These are phyloP conservation scores for Hymenoscyphus fraxineus DNA, from an alignment of 2,329 filamentous ascomycete species.

Conservation along the genomic window DNA sequence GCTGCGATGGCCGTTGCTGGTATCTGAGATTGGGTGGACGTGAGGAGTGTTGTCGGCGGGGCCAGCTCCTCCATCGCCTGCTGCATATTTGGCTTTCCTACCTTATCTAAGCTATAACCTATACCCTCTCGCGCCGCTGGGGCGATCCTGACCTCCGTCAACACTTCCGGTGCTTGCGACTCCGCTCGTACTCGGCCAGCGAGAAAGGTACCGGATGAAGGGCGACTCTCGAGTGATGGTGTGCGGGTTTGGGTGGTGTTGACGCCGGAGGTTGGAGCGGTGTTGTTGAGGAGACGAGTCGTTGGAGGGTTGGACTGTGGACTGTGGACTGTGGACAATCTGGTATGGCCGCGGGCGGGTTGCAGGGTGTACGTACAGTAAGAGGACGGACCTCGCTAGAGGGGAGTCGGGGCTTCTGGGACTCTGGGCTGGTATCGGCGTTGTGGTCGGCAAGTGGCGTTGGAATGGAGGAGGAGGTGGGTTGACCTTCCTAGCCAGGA, in stretches of 20 bases:
- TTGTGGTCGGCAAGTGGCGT: too few species aligned
- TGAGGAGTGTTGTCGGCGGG: slow-evolving; percentile 21
- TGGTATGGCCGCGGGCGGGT: not conserved
- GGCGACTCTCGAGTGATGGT: not conserved
- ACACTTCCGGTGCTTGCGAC: slow-evolving; percentile 3
- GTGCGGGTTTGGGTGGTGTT: slow-evolving; percentile 3
- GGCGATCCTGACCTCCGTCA: slow-evolving; percentile 5
- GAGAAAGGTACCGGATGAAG: slow-evolving; percentile 16
- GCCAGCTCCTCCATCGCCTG: slow-evolving; percentile 18
- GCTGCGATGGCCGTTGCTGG: slow-evolving; percentile 11
- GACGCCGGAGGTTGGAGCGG: slow-evolving; percentile 2
- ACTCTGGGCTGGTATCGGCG: too few species aligned
- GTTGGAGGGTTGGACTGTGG: not conserved
- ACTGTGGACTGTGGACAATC: too few species aligned
- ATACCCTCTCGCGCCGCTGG: slow-evolving; percentile 7
- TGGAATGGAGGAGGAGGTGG: too few species aligned
- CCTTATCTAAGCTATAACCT: too few species aligned
- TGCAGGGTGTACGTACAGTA: not conserved
- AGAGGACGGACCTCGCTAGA: not conserved
- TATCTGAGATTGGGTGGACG: slow-evolving; percentile 18
- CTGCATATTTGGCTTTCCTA: slow-evolving; percentile 12
- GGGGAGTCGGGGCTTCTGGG: not conserved
- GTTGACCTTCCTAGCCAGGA: too few species aligned
- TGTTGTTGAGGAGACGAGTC: slow-evolving; percentile 1
- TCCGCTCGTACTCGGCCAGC: slow-evolving; percentile 26